Base-by-base conservation (phyloP, 2,329 filamentous ascomycete species). In the Davidsoniella neocaledoniae region DNA sequence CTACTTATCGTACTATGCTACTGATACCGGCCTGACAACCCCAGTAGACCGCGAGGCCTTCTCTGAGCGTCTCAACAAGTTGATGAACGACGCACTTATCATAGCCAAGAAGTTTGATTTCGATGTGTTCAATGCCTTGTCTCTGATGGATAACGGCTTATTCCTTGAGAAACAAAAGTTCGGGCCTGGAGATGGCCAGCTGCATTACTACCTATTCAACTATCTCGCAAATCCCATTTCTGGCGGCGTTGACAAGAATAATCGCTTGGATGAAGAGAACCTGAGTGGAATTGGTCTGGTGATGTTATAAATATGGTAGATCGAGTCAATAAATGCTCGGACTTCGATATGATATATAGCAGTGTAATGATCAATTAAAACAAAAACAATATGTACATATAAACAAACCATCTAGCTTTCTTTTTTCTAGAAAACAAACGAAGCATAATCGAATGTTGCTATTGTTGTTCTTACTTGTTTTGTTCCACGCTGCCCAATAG, bases 181-280 rank as follows among this genome's bases (percentile, higher is more conserved):
- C 59, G 91, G 90, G 42, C 81, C 83, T 4, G 91, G 91, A 29
- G 91, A 98, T 63, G 91, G 91, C 43, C 86, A 91, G 63, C 71
- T 98, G 58, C 87, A 98, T 65, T 98, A 88, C 68, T 98, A 98
- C 65, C 71, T 98, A 29, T 98, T 93, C 74, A 98, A 98, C 67
- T 98, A 95, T 70, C 79, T 86, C 51, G 85, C 86, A 10, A 80
- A 84, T 53, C 79, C 81, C n/a, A 83, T 98, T 59, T 69, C 77
- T 0, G 88, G 91, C 45, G 91, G 91, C 19, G 79, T 96, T 41
- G 80, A 95, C 63, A 73, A 74, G 59, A 77, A 74, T 60, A 94
- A 93, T 62, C 68, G 78, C 58, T 71, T 90, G 38, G 88, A 94
- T 61, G 76, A 81, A 57, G 79, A 80, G 51, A 74, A 76, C 55